Evolutionary conservation across 345 rosid species (phyloP).

Genomic region (Erucastrum elatum): DNA sequence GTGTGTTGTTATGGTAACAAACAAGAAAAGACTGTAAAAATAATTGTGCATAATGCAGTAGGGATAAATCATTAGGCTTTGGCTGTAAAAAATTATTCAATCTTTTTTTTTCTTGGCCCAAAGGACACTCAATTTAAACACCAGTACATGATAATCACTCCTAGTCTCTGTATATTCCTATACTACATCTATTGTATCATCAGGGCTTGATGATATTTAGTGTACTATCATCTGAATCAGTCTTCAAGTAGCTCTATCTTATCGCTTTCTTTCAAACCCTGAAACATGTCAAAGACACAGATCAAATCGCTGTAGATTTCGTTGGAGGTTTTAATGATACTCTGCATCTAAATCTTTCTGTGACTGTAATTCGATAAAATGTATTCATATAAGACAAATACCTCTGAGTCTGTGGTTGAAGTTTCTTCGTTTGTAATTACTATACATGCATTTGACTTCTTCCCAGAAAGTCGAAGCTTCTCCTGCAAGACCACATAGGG

Average conservation of each 20-base stretch:
- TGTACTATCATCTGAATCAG: conserved; percentile 9
- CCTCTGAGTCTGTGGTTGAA: conserved; percentile 47
- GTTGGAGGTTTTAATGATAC: neutral
- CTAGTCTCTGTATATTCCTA: neutral
- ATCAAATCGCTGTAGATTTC: neutral
- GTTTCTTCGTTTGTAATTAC: conserved; percentile 46
- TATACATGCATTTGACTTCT: conserved; percentile 45
- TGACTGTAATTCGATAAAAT: neutral
- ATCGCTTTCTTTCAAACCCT: conserved; percentile 28
- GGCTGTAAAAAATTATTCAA: neutral
- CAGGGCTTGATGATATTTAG: neutral
- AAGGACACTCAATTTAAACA: neutral
- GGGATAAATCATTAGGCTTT: neutral
- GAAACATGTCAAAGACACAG: conserved; percentile 22
- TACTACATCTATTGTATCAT: neutral
- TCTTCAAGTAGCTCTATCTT: conserved; percentile 31
- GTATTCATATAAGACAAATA: conserved; percentile 29
- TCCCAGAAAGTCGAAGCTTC: conserved; percentile 57
- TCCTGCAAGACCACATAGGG: conserved; percentile 53
- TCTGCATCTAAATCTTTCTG: conserved; percentile 4
- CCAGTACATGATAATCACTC: neutral
- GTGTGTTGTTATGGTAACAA: neutral
- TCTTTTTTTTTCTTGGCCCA: neutral
- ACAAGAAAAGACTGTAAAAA: neutral
- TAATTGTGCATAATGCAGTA: neutral